Base-by-base conservation (phyloP, 139 green algal genomes). In the Chlorella sorokiniana region DNA sequence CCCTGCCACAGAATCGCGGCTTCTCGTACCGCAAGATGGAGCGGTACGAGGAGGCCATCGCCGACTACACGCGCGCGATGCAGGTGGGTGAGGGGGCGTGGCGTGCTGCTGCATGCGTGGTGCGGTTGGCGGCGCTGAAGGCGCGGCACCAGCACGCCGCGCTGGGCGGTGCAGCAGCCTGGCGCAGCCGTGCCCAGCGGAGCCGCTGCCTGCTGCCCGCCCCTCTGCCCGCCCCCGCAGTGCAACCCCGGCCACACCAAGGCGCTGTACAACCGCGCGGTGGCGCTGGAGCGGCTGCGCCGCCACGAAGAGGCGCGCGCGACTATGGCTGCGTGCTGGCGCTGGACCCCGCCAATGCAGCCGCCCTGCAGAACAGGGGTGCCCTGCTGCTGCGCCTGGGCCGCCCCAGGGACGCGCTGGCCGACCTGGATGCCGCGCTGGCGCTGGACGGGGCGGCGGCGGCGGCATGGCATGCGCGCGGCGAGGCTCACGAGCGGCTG, bases 1-100 rank as follows among this genome's bases (percentile, higher is more conserved):
- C 67, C 22, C 23, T 6, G 16, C 18, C 23, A 31, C 73, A 79
- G 73, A 97, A 97, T 86, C 73, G 93, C 1, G 94, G 94, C 31
- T 98, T 96, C 81, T 93, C 94, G 23, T 82, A 91, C n/a, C 86
- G 93, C n/a, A 96, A 96, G 81, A 85, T 91, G 90, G 90, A 92
- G 81, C 72, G 73, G 48, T 93, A 95, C 69, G 87, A 94, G 67
- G 82, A 73, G 27, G 94, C 94, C 3, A 89, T 98, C 4, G 18
- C 56, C 0, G 94, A 97, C 82, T 98, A 97, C 90, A 93, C 76
- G 0, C 31, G 33, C 25, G 94, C 94, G 0, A 89, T 98, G n/a
- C 29, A 79, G 62, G 78, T 96, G 31, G 89, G 93, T 76, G 29
- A 11, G 31, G 7, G 6, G 22, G 33, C 31, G 20, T 29, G 2